phyloP scores from a whole-genome alignment of 306 rosid genomes.

The Vachellia pachyceras region DNA sequence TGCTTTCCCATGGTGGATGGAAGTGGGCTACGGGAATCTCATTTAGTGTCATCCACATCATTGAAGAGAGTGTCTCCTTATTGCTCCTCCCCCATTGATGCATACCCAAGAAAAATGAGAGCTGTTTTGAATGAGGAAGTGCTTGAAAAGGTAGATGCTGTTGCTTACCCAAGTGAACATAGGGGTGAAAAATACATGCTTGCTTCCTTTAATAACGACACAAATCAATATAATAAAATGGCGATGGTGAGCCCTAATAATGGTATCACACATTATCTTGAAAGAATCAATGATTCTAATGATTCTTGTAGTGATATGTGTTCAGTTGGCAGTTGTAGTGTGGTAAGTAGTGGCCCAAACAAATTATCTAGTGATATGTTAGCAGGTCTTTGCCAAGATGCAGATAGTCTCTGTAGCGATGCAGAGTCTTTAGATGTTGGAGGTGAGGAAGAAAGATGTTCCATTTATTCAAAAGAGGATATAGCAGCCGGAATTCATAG shows the following conservation, averaged over 20 bases:
- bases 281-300: conserved; percentile 55
- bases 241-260: conserved; percentile 45
- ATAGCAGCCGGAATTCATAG: conserved; percentile 59
- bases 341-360: conserved; percentile 49
- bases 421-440: conserved; percentile 65
- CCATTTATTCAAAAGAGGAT: conserved; percentile 48
- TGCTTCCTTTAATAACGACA: conserved; percentile 55
- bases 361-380: conserved; percentile 45
- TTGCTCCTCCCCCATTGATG: conserved; percentile 42
- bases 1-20: conserved; percentile 44
- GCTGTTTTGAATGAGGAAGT: conserved; percentile 50
- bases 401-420: conserved; percentile 57
- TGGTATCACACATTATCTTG: conserved; percentile 48
- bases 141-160: conserved; percentile 76
- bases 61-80: conserved; percentile 63
- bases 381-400: conserved; percentile 62
- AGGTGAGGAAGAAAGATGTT: conserved; percentile 49
- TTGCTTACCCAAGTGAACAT: conserved; percentile 63
- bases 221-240: conserved; percentile 51
- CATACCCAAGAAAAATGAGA: conserved; percentile 62
- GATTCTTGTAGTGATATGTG: conserved; percentile 59
- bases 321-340: conserved; percentile 93
- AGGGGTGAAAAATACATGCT: conserved; percentile 67
- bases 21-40: conserved; percentile 50
- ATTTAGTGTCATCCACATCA: conserved; percentile 44